Conservation (phyloP, 495 filamentous ascomycete species). For the Clavariopsis aquatica region DNA sequence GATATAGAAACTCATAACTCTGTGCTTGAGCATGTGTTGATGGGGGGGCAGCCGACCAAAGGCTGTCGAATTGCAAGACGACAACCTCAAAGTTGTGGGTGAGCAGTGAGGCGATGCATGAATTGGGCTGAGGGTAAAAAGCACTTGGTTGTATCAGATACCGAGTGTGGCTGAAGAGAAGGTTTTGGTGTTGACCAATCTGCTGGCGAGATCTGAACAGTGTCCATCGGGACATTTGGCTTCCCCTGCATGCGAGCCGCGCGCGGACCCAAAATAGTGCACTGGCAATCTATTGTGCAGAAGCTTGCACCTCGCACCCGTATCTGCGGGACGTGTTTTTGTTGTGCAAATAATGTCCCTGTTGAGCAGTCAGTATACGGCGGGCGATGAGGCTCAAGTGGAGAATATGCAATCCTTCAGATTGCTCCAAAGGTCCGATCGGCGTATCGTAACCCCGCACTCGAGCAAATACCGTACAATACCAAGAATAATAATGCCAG, state of each 20-base stretch:
- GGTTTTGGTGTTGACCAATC: slow-evolving; percentile 14
- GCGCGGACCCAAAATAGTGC: slow-evolving; percentile 2
- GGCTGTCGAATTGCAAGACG: not conserved
- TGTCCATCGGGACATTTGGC: slow-evolving; percentile 7
- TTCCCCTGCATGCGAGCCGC: slow-evolving; percentile 12
- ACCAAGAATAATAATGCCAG: not conserved
- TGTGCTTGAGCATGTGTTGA: not conserved
- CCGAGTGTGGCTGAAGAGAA: slow-evolving; percentile 9
- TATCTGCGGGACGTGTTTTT: not conserved
- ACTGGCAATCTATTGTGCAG: slow-evolving; percentile 4
- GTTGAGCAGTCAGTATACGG: too few relatives aligned
- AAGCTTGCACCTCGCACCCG: not conserved
- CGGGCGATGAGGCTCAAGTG: too few relatives aligned
- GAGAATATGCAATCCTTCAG: too few relatives aligned
- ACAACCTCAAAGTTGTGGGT: not conserved
- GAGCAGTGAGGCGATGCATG: not conserved
- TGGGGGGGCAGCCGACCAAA: not conserved
- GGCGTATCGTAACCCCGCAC: too few relatives aligned
- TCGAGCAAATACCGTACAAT: too few relatives aligned
- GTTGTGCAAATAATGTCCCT: too few relatives aligned
- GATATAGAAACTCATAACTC: not conserved
- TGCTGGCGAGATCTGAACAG: not conserved
- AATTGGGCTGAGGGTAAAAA: slow-evolving; percentile 1
- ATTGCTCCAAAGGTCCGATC: too few relatives aligned
- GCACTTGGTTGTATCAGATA: not conserved